phyloP scores from a whole-genome alignment of 345 rosid genomes.

The Kernera saxatilis region DNA sequence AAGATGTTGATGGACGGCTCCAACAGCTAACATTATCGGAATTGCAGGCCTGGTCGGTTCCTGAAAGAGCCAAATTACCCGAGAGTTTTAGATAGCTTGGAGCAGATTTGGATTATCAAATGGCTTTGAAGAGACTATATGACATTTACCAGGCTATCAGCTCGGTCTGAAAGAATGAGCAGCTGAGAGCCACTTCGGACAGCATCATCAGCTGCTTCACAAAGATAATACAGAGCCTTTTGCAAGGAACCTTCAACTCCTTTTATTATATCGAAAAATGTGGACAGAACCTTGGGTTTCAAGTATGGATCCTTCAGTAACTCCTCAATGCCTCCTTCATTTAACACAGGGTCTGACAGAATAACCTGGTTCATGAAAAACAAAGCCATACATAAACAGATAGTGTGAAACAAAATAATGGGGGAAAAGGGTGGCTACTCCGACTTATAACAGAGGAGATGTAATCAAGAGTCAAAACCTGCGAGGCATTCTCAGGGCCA shows the following conservation, averaged over 20 bases:
- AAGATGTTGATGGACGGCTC: slow-evolving; percentile 98
- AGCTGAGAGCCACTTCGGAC: slow-evolving; percentile 94
- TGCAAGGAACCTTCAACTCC: slow-evolving; percentile 93
- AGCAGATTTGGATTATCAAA: background rate
- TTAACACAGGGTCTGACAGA: slow-evolving; percentile 79
- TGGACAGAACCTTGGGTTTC: slow-evolving; percentile 60
- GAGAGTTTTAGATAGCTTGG: background rate
- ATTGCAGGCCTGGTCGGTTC: slow-evolving; percentile 88
- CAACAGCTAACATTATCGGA: slow-evolving; percentile 97
- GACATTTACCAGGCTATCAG: slow-evolving; percentile 59
- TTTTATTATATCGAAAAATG: slow-evolving; percentile 85
- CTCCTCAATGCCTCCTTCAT: slow-evolving; percentile 85
- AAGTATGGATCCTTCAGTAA: slow-evolving; percentile 61
- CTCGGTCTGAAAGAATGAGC: slow-evolving; percentile 83
- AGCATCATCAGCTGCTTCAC: slow-evolving; percentile 98
- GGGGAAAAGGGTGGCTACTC: background rate
- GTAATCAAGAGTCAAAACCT: slow-evolving; percentile 40
- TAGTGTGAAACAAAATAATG: background rate
- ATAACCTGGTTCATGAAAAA: slow-evolving; percentile 49
- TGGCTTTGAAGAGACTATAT: background rate
- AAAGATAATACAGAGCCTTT: slow-evolving; percentile 55
- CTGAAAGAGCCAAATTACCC: slow-evolving; percentile 36
- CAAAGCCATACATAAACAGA: background rate
- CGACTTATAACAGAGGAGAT: background rate
- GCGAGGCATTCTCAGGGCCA: slow-evolving; percentile 94